Base-by-base conservation (phyloP, 2,329 filamentous ascomycete genomes). In the Aspergillus ochraceoroseus region DNA sequence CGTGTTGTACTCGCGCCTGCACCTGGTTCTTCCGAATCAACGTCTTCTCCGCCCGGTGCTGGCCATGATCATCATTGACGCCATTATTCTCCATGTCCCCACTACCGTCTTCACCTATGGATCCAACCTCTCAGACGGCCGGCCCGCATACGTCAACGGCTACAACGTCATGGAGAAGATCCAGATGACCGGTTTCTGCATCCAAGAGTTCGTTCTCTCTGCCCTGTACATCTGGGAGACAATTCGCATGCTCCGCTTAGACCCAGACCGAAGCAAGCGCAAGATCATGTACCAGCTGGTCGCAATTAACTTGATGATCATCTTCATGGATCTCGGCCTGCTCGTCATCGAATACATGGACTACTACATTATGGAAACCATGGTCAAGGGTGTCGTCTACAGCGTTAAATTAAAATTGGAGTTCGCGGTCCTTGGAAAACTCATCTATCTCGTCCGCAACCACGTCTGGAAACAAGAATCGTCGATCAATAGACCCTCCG, bases 201-300 rank as follows among this genome's bases (percentile, higher is more conserved):
- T 77, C 8, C 76, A 79, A 49, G 76, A 79, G 43, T 65, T 72
- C 35, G 64, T 76, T 45, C 68, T 79, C 34, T 76, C 74, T 1
- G 63, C 63, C 1, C 59, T 76, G 13, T 79, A 76, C 54, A 76
- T 79, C 41, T 63, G 61, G 55, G 73, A 77, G 47, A 75, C 75
- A 0, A 56, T 72, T 42, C 70, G 66, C 68, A 66, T 77, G 41
- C 62, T 77, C 37, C 66, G 66, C 5, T 49, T 70, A 7, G 67
- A 74, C 43, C 63, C 64, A 13, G 63, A 70, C 38, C 55, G 56
- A 14, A 54, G 58, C 40, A 68, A 67, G 32, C 64, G 64, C 51
- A 64, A 65, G 39, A 67, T 74, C 44, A 70, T 73, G 62, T 67
- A 63, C 41, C 71, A 74, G 53, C 64, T 75, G 18, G 55, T 75